These are phyloP conservation scores for Neltuma alba DNA, from an alignment of 306 rosid genomes.

Conservation along the genomic window DNA sequence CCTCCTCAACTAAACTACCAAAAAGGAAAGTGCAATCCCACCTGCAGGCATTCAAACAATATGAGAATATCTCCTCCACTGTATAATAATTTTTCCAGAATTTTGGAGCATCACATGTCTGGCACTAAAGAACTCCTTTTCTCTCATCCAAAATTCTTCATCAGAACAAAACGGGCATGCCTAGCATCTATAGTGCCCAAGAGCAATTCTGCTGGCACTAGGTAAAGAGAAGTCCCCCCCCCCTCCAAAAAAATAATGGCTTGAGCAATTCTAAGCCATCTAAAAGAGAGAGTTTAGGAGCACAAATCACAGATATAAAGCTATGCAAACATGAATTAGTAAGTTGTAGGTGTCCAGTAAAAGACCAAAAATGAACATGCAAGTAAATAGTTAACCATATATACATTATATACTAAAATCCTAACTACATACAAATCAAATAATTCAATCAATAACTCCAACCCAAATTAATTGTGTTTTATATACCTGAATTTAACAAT, in stretches of 20 bases:
- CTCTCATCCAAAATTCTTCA: constrained; percentile 7
- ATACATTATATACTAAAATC: neutral
- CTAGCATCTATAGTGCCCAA: neutral
- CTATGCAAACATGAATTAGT: neutral
- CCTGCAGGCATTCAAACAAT: constrained; percentile 55
- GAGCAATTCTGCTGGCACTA: constrained; percentile 16
- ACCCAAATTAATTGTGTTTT: neutral
- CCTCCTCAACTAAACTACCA: constrained; percentile 99
- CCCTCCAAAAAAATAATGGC: too few relatives aligned
- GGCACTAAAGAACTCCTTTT: neutral
- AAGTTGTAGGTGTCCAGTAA: neutral
- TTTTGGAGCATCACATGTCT: constrained; percentile 10
- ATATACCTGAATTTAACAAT: constrained; percentile 1
- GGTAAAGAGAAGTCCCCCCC: constrained; percentile 10
- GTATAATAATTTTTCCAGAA: neutral
- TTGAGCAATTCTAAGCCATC: constrained; percentile 24
- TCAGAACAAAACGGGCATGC: constrained; percentile 24
- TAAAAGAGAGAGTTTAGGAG: neutral
- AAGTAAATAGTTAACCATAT: constrained; percentile 6
- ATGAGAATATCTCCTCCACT: constrained; percentile 18
- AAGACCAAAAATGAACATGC: constrained; percentile 11
- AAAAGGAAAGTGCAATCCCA: constrained; percentile 95
- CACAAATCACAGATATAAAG: neutral
- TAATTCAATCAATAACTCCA: neutral
- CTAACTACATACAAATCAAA: constrained; percentile 10